phyloP scores from a whole-genome alignment of 345 rosid species.

The Gossypium anomalum region DNA sequence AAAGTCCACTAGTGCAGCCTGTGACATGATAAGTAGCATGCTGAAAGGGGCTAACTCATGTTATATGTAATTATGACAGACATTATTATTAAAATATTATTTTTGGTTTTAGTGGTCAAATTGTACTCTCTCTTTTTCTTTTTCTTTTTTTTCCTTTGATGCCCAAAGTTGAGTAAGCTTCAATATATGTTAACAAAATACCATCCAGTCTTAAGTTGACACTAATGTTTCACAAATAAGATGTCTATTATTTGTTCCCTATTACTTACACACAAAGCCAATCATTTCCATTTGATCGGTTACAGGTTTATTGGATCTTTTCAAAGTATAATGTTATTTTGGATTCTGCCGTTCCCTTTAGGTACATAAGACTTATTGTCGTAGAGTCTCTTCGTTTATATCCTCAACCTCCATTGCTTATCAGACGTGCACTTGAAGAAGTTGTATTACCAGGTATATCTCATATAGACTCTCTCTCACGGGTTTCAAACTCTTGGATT shows the following conservation, averaged over 20 bases:
- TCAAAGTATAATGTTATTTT: neutral
- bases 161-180: neutral
- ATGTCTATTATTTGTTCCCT: neutral
- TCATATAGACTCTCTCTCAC: neutral
- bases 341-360: conserved; percentile 25
- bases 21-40: neutral
- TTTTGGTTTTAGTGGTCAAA: neutral
- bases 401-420: conserved; percentile 92
- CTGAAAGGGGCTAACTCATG: neutral
- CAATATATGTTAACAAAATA: neutral
- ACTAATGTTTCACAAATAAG: too few species aligned
- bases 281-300: conserved; percentile 1
- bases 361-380: conserved; percentile 75
- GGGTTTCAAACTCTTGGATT: neutral
- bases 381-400: conserved; percentile 86
- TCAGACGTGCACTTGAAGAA: conserved; percentile 68
- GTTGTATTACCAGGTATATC: conserved; percentile 73
- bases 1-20: neutral
- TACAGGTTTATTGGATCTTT: neutral
- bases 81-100: neutral
- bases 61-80: neutral
- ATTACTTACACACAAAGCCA: too few species aligned
- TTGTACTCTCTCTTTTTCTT: neutral
- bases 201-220: neutral
- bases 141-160: neutral